phyloP scores from a whole-genome alignment of 2,329 filamentous ascomycete genomes.

The Fusarium agapanthi region DNA sequence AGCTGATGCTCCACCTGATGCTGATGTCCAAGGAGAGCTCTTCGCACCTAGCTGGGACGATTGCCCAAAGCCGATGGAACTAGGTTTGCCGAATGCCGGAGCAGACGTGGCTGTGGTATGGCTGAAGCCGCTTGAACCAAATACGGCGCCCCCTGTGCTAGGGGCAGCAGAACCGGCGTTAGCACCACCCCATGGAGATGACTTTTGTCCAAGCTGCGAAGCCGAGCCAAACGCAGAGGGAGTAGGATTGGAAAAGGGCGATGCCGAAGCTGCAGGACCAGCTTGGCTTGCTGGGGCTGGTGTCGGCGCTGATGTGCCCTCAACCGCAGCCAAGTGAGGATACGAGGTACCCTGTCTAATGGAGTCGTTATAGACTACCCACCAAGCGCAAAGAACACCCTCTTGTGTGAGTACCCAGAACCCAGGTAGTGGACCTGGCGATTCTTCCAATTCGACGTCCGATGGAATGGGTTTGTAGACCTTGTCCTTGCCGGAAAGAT shows the following conservation, averaged over 20 bases:
- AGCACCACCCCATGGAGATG: constrained; percentile 60
- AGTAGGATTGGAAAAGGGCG: constrained; percentile 43
- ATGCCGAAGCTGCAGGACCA: constrained; percentile 43
- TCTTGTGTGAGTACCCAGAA: constrained; percentile 89
- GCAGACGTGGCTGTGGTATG: constrained; percentile 47
- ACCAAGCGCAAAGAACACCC: constrained; percentile 86
- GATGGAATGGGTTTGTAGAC: constrained; percentile 80
- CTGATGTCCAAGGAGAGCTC: constrained; percentile 62
- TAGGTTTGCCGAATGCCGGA: constrained; percentile 60
- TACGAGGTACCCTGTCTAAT: constrained; percentile 79
- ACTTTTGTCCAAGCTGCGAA: constrained; percentile 58
- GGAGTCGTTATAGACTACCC: constrained; percentile 89
- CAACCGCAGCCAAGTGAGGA: constrained; percentile 68
- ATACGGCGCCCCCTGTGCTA: constrained; percentile 49
- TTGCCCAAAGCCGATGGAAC: constrained; percentile 62
- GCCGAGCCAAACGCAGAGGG: constrained; percentile 54
- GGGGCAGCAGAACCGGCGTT: constrained; percentile 44
- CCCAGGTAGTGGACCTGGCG: constrained; percentile 81
- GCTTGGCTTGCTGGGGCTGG: constrained; percentile 43
- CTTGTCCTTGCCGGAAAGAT: constrained; percentile 83
- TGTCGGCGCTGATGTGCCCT: constrained; percentile 46
- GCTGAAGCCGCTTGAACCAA: constrained; percentile 58
- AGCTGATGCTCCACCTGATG: constrained; percentile 29
- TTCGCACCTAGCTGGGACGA: constrained; percentile 58
- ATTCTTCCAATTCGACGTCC: constrained; percentile 81